Percentiles rank a stretch among this genome's conserved stretches.
Evolutionary conservation across 306 rosid genomes (phyloP).

Genomic region (Prosopis cineraria): DNA sequence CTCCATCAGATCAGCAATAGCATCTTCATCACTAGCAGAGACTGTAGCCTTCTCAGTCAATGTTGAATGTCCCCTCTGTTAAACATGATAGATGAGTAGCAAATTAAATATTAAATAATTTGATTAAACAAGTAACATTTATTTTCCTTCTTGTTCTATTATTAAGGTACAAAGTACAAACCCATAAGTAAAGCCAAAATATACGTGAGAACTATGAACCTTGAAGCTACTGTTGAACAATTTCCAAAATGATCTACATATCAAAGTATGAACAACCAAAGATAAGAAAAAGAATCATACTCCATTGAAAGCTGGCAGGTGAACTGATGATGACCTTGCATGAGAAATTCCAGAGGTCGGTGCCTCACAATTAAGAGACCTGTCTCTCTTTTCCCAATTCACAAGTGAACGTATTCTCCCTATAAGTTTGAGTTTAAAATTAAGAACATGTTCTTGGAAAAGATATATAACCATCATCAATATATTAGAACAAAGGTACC

Average conservation of each 20-base stretch:
- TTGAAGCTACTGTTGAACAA: not conserved
- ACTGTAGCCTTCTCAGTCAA: constrained; percentile 73
- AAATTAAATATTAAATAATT: not conserved
- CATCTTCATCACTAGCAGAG: constrained; percentile 86
- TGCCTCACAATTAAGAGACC: constrained; percentile 64
- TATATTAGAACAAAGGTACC: constrained; percentile 48
- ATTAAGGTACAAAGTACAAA: not conserved
- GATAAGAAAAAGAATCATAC: constrained; percentile 50
- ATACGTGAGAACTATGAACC: not conserved
- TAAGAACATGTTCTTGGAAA: constrained; percentile 29
- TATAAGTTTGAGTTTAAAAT: constrained; percentile 37
- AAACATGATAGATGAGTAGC: constrained; percentile 36
- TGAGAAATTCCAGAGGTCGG: constrained; percentile 57
- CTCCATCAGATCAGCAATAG: constrained; percentile 76
- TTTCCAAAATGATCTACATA: constrained; percentile 9
- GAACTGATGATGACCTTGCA: constrained; percentile 56
- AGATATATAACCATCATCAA: constrained; percentile 31
- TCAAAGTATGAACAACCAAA: constrained; percentile 22
- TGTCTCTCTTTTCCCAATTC: constrained; percentile 86
- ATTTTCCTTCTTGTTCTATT: not conserved
- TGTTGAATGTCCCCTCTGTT: constrained; percentile 76
- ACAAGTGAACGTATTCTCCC: constrained; percentile 76
- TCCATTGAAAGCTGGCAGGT: constrained; percentile 52
- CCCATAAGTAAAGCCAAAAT: not conserved
- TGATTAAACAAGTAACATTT: not conserved